These are phyloP conservation scores for Tetraselmis striata DNA, from an alignment of 139 green algal genomes.

Conservation along the genomic window DNA sequence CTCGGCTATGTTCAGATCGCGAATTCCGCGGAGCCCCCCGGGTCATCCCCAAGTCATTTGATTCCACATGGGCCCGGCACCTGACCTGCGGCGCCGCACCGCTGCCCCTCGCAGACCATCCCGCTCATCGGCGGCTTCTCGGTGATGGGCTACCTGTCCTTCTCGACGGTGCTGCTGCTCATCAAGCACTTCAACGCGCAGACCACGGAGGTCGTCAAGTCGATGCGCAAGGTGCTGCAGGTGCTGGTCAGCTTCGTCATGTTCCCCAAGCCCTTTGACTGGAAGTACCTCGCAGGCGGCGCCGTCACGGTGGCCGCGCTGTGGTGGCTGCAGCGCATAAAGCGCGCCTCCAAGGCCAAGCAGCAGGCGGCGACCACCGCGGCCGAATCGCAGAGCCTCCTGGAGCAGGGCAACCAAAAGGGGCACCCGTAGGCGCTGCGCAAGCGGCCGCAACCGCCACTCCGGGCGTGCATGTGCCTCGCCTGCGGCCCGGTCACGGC, in stretches of 20 bases:
- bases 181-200: constrained; percentile 59
- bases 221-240: constrained; percentile 40
- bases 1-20: no score
- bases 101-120: constrained; percentile 23
- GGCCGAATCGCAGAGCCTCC: background rate
- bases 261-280: constrained; percentile 56
- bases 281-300: constrained; percentile 47
- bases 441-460: no score
- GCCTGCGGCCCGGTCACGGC: no score
- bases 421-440: no score
- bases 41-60: no score
- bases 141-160: constrained; percentile 50
- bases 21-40: no score
- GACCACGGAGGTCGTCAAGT: constrained; percentile 60
- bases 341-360: background rate
- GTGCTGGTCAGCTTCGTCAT: constrained; percentile 44
- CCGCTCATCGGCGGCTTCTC: constrained; percentile 43
- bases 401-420: background rate
- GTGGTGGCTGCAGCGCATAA: constrained; percentile 16
- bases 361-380: background rate
- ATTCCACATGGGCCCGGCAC: no score
- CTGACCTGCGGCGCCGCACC: no score
- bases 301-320: constrained; percentile 24
- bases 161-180: constrained; percentile 50
- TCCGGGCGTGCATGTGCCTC: no score